Base-by-base conservation (phyloP, 257 asterid species). In the Agastache rugosa region DNA sequence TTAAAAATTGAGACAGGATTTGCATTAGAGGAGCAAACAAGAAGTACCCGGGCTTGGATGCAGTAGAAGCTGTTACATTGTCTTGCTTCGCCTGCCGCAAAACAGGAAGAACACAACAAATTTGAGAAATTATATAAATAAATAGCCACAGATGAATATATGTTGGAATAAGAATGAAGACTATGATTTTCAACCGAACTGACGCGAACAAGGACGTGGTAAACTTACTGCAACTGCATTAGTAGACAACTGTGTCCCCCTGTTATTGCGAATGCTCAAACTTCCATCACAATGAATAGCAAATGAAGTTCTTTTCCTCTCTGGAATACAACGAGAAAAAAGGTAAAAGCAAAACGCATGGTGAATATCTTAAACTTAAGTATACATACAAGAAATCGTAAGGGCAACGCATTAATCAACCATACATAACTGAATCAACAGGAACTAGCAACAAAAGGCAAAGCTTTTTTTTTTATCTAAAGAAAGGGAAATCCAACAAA, bases 41-140 rank as follows among this genome's bases (percentile, higher is more conserved):
- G 71, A 74, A 70, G 34, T 86, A 90, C 92, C 96, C 94, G 3
- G 90, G 78, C 79, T 85, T 90, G 37, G 37, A 31, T 31, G 37
- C 37, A 31, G 37, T 31, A 58, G 90, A 75, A 78, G 85, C 76
- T 39, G 83, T 22, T 69, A 53, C 85, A 63, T 67, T 81, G 22
- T 82, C 91, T 69, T 72, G 78, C 73, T 84, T 83, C 2, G 87
- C 59, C 94, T 85, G 81, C 77, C 83, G 72, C 15, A 76, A 67
- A 0, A 35, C 20, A 56, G 20, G 25, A 74, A 56, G 8, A 60
- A 27, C 67, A 27, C 23, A 53, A 62, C 44, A 27, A 64, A 76
- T 77, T 59, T 42, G 71, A 20, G 55, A 11, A 63, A 48, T 39
- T 29, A 31, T 58, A 37, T 2, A 45, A 31, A 69, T 58, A 63